These are phyloP conservation scores for Alternaria brassicae DNA, from an alignment of 2,329 filamentous ascomycete genomes.

Conservation along the genomic window DNA sequence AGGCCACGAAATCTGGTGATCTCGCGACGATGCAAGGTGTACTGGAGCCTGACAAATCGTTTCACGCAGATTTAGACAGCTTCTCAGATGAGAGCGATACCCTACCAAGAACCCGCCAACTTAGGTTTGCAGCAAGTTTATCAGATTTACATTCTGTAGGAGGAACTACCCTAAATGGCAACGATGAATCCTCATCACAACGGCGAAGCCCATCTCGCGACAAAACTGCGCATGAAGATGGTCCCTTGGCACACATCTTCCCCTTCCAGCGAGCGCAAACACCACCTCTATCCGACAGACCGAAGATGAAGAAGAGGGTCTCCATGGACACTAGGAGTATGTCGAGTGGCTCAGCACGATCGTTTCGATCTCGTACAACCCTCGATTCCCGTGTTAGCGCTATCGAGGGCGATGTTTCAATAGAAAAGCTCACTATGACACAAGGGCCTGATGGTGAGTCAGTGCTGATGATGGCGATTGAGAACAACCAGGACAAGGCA, in stretches of 20 bases:
- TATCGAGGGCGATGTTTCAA: constrained; percentile 85
- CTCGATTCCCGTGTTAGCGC: constrained; percentile 68
- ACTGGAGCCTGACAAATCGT: constrained; percentile 71
- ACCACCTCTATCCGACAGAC: constrained; percentile 55
- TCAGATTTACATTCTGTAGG: constrained; percentile 36
- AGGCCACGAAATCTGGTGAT: constrained; percentile 80
- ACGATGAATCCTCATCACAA: constrained; percentile 30
- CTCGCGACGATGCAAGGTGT: constrained; percentile 77
- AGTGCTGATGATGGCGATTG: constrained; percentile 66
- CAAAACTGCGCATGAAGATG: constrained; percentile 37
- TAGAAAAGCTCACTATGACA: constrained; percentile 77
- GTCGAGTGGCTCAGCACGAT: constrained; percentile 84
- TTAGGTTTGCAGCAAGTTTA: constrained; percentile 43
- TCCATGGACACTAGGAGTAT: constrained; percentile 89
- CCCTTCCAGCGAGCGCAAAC: constrained; percentile 76
- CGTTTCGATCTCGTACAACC: constrained; percentile 81
- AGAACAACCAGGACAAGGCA: constrained; percentile 70
- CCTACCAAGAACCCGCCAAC: constrained; percentile 32
- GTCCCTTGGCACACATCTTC: constrained; percentile 80
- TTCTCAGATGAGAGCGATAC: constrained; percentile 41
- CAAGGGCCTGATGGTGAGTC: constrained; percentile 78
- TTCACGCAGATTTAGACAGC: constrained; percentile 42
- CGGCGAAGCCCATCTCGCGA: constrained; percentile 29
- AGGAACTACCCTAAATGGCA: constrained; percentile 42
- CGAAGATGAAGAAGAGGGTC: constrained; percentile 74